These are phyloP conservation scores for Nitzschia sp. DNA, from an alignment of 108 stramenopile genomes.

Conservation along the genomic window DNA sequence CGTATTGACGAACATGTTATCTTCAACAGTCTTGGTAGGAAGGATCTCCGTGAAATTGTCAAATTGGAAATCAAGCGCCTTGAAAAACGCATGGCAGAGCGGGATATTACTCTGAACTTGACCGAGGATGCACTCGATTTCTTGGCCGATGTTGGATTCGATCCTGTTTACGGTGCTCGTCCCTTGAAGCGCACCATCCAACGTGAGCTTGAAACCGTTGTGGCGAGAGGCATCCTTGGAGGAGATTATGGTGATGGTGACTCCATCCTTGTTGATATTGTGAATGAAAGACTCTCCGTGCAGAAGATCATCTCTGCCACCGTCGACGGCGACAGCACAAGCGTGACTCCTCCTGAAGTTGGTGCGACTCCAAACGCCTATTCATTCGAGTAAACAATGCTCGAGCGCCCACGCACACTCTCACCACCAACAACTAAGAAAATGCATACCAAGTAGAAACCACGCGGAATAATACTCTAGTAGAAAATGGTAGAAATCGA, in stretches of 20 bases:
- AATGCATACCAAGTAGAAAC: too few species aligned
- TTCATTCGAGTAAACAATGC: not conserved
- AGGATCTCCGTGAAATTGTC: slow-evolving; percentile 89
- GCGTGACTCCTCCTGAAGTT: not conserved
- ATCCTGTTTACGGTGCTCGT: slow-evolving; percentile 95
- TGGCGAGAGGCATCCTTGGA: slow-evolving; percentile 83
- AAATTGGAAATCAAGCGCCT: slow-evolving; percentile 70
- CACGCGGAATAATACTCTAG: too few species aligned
- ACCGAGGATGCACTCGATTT: slow-evolving; percentile 74
- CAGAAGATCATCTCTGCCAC: slow-evolving; percentile 8
- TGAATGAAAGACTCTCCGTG: slow-evolving; percentile 29
- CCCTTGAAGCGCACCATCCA: slow-evolving; percentile 96
- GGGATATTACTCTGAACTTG: slow-evolving; percentile 63
- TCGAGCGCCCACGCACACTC: too few species aligned
- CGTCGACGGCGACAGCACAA: not conserved
- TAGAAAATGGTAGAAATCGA: too few species aligned
- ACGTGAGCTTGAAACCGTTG: slow-evolving; percentile 91
- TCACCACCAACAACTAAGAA: too few species aligned
- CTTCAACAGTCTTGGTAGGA: slow-evolving; percentile 90
- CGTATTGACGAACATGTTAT: slow-evolving; percentile 95
- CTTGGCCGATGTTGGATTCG: slow-evolving; percentile 87
- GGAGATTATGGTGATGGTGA: slow-evolving; percentile 84
- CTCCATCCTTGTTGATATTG: slow-evolving; percentile 62
- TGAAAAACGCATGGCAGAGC: slow-evolving; percentile 73
- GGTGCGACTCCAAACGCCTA: not conserved